Base-by-base conservation (phyloP, 176 grass and related monocot genomes). In the Carex parvula region DNA sequence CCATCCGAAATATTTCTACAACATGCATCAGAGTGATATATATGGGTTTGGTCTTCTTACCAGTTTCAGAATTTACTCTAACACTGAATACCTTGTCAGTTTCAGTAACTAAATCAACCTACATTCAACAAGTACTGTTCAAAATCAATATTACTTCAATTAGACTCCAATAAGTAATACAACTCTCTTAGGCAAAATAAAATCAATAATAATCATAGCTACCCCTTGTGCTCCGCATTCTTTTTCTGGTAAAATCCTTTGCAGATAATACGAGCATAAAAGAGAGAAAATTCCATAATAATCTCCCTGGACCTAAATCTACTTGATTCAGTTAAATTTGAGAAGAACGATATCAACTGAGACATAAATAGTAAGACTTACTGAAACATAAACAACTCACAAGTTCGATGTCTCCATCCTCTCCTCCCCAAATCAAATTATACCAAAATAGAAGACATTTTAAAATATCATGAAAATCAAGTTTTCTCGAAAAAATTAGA, bases 41-140 rank as follows among this genome's bases (percentile, higher is more conserved):
- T 37, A 26, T 26, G 26, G 26, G 26, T 26, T 26, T 26, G 26
- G 26, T 26, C 26, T 26, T 26, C 26, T 26, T 24, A 24, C 24
- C 24, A 24, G 24, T 24, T 26, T 26, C 26, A 26, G 26, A 26
- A 26, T 26, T 24, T 24, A 26, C 26, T 26, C 26, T 26, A 26
- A 26, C 26, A 26, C 26, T 26, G 26, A 26, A 26, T 26, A 26
- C 83, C 89, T 95, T 98, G 60, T 98, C 96, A 59, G 93, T 98
- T 89, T 95, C 96, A 80, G 93, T 98, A 67, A 98, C 96, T 80
- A 98, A 92, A 95, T 98, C 96, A 52, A 98, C 93, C 96, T 95
- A 84, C 52, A 86, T 84, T 59, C 21, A n/a, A 70, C 71, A 75
- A 14, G n/a, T 44, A n/a, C 68, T 11, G 12, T 15, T 46, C 26